A percentile compares a stretch with the other conserved stretches of the same genome.
phyloP scores from a whole-genome alignment of 371 early-diverging fungal species.

The Mucor saturninus region DNA sequence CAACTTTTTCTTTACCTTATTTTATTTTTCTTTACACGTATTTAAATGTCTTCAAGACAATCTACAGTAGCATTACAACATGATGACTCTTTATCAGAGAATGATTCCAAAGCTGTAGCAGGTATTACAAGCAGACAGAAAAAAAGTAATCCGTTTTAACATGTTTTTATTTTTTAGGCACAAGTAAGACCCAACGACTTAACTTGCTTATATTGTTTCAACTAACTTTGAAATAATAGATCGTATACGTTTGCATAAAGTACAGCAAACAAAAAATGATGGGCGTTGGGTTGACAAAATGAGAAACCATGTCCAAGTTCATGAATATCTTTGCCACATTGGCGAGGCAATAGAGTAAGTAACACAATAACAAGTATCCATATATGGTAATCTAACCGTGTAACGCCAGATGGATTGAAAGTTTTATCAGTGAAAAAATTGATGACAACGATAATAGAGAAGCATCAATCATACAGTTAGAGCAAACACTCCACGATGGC shows the following conservation, averaged over 20 bases:
- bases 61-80: slow-evolving; percentile 10
- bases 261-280: slow-evolving; percentile 52
- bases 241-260: slow-evolving; percentile 64
- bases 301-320: slow-evolving; percentile 90
- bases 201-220: neutral
- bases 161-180: slow-evolving; percentile 14
- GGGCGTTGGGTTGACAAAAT: slow-evolving; percentile 92
- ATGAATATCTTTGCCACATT: slow-evolving; percentile 99
- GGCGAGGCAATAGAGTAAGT: slow-evolving; percentile 98
- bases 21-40: neutral
- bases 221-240: slow-evolving; percentile 35
- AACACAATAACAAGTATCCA: slow-evolving; percentile 12
- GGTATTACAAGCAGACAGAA: neutral
- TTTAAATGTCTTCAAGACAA: slow-evolving; percentile 8
- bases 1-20: neutral
- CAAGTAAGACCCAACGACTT: slow-evolving; percentile 17
- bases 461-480: slow-evolving; percentile 73
- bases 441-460: slow-evolving; percentile 43
- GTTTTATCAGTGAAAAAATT: slow-evolving; percentile 84
- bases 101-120: slow-evolving; percentile 19
- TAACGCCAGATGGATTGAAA: slow-evolving; percentile 90
- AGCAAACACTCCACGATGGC: slow-evolving; percentile 95
- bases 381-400: slow-evolving; percentile 10
- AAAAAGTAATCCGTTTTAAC: no score
- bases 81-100: slow-evolving; percentile 15